Evolutionary conservation across 1,284 basidiomycete genomes (phyloP).

Genomic region (Cutaneotrichosporon curvatum): DNA sequence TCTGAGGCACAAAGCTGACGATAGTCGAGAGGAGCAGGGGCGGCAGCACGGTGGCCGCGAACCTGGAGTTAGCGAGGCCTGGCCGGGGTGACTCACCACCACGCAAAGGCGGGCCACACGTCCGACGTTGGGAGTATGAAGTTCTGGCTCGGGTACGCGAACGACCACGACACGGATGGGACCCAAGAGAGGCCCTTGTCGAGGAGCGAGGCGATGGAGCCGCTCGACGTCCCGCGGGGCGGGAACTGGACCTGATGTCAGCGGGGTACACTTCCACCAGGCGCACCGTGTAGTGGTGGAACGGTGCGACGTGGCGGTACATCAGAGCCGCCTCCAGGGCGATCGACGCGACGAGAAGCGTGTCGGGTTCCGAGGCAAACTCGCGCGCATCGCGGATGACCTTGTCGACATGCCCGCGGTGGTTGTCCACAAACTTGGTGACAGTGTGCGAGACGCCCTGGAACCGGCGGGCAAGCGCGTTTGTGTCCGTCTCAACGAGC

Average conservation of each 20-base stretch:
- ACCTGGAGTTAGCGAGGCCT: conserved; percentile 26
- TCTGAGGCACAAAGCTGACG: conserved; percentile 38
- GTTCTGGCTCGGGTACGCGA: conserved; percentile 28
- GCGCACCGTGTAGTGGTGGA: conserved; percentile 31
- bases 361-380: conserved; percentile 22
- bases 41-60: conserved; percentile 37
- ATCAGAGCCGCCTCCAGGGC: conserved; percentile 31
- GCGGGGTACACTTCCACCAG: not conserved
- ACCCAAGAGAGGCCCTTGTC: conserved; percentile 38
- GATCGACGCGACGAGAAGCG: conserved; percentile 26
- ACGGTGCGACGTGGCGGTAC: conserved; percentile 32
- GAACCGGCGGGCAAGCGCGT: conserved; percentile 11
- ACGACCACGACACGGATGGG: conserved; percentile 26
- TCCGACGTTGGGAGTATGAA: conserved; percentile 20
- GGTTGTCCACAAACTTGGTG: conserved; percentile 12
- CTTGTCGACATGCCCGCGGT: conserved; percentile 12
- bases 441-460: conserved; percentile 8
- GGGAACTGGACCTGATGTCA: conserved; percentile 30
- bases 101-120: conserved; percentile 34
- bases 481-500: conserved; percentile 16
- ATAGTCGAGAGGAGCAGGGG: conserved; percentile 36
- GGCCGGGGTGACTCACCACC: conserved; percentile 43
- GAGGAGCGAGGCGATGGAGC: conserved; percentile 29
- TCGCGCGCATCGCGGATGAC: conserved; percentile 24
- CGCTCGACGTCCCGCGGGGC: conserved; percentile 20